Percentiles rank a stretch among this genome's conserved stretches.
phyloP scores from a whole-genome alignment of 495 filamentous ascomycete species.

The Hypoxylon crocopeplum region DNA sequence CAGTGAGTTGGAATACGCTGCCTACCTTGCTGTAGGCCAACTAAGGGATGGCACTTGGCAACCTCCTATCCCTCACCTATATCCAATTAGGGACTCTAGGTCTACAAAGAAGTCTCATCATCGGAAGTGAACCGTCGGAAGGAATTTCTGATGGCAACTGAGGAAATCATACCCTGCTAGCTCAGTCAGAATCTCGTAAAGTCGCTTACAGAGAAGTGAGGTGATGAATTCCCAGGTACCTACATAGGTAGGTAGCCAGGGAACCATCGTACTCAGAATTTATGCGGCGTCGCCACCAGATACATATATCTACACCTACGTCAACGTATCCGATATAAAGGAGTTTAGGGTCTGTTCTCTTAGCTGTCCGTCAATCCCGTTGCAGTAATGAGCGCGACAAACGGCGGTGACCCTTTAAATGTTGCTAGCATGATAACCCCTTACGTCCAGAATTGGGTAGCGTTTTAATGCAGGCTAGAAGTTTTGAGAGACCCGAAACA shows the following conservation, averaged over 20 bases:
- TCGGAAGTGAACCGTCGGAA: slow-evolving; percentile 6
- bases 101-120: neutral
- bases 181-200: neutral
- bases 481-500: neutral
- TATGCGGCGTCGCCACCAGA: too few species aligned
- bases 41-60: neutral
- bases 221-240: too few species aligned
- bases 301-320: too few species aligned
- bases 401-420: neutral
- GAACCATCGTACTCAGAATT: too few species aligned
- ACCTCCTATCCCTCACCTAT: neutral
- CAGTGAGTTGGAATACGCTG: too few species aligned
- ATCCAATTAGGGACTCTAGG: neutral
- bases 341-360: neutral
- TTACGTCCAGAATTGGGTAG: too few species aligned
- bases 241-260: too few species aligned
- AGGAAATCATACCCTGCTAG: slow-evolving; percentile 7
- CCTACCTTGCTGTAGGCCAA: too few species aligned
- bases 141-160: neutral
- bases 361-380: too few species aligned
- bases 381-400: neutral
- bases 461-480: neutral
- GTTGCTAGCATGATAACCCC: neutral
- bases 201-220: too few species aligned
- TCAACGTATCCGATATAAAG: neutral